These are phyloP conservation scores for Orychophragmus violaceus DNA, from an alignment of 345 rosid species.

Conservation along the genomic window DNA sequence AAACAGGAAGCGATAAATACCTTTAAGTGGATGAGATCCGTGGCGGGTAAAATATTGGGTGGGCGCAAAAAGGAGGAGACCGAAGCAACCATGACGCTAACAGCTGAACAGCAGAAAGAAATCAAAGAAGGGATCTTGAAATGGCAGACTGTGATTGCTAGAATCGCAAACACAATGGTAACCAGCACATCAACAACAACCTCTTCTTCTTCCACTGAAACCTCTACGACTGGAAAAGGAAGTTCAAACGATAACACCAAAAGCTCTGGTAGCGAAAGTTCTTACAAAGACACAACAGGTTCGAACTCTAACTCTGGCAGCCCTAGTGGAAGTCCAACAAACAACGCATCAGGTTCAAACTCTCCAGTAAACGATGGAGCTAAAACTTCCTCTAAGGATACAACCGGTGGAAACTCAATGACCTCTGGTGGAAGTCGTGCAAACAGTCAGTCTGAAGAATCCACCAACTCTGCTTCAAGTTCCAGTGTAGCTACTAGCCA, in stretches of 20 bases:
- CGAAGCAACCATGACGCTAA: constrained; percentile 5
- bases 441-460: not conserved
- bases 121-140: constrained; percentile 28
- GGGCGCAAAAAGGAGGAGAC: not conserved
- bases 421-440: not conserved
- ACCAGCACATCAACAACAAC: not conserved
- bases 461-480: not conserved
- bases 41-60: constrained; percentile 6
- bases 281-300: constrained; percentile 1
- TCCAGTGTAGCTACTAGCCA: not conserved
- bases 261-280: not conserved
- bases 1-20: constrained; percentile 11
- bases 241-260: not conserved
- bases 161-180: constrained; percentile 16
- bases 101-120: constrained; percentile 20
- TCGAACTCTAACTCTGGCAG: not conserved
- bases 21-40: not conserved
- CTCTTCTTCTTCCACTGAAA: not conserved
- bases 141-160: constrained; percentile 13
- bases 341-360: not conserved
- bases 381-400: not conserved
- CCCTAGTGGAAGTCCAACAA: constrained; percentile 10
- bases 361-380: not conserved
- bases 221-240: not conserved
- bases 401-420: not conserved